Base-by-base conservation (phyloP, 2,329 filamentous ascomycete genomes). In the Talaromyces sp. region DNA sequence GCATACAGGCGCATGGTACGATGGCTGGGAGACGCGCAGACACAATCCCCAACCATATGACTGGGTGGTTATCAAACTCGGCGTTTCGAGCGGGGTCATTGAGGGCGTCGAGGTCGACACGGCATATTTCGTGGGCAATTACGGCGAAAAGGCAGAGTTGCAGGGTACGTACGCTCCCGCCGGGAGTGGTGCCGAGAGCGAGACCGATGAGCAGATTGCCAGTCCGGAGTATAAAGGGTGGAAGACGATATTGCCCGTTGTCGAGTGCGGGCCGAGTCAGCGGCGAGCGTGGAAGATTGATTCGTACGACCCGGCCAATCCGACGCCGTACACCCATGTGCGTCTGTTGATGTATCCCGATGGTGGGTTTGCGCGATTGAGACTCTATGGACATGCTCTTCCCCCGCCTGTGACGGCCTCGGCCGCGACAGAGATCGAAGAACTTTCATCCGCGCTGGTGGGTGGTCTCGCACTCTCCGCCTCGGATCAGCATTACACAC, bases 11-110 rank as follows among this genome's bases (percentile, higher is more conserved):
- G 84, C 84, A 55, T 87, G 85, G 84, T 87, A 86, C 70, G 84
- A 87, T 70, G 85, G 85, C 18, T 87, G 85, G 85, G 85, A 88
- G 67, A 87, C 85, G 5, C 78, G 85, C 5, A 78, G 85, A 28
- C 85, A 87, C 74, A 88, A 88, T 69, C 73, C 79, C 0, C 78
- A 80, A 42, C 78, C 81, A 11, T 84, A 80, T 65, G 85, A 88
- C 73, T 87, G 83, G 82, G 84, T 84, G 0, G 80, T 87, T 6
- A 79, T 87, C 63, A 78, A 82, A 50, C 78, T 87, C 0, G 84
- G 84, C n/a, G 82, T 84, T 0, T 79, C 70, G 21, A 71, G 71
- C 44, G 76, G 73, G 8, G 62, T 69, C 1, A 75, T 80, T 39
- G 70, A 76, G 31, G 79, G 77, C 18, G 70, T 81, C 3, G 79